A percentile compares a stretch with the other conserved stretches of the same genome.
phyloP scores from a whole-genome alignment of 495 filamentous ascomycete species.

The Penicillium canescens region DNA sequence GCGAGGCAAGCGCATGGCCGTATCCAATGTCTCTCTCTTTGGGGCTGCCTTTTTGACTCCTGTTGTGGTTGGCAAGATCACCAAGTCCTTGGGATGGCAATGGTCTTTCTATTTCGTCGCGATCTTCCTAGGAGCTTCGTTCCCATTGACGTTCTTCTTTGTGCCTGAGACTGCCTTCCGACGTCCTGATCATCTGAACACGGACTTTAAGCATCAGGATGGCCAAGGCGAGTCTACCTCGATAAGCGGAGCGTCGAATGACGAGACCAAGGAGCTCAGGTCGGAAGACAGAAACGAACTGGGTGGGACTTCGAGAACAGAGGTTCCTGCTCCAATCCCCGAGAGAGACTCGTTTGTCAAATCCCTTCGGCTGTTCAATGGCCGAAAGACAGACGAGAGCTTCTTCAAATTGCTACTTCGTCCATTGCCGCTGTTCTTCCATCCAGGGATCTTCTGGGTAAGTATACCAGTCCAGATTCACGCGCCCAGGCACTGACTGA shows the following conservation, averaged over 20 bases:
- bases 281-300: not conserved
- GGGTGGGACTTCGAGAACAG: constrained; percentile 9
- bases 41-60: constrained; percentile 92
- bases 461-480: constrained; percentile 2
- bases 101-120: constrained; percentile 76
- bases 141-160: constrained; percentile 71
- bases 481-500: constrained; percentile 7
- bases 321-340: constrained; percentile 13
- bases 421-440: constrained; percentile 67
- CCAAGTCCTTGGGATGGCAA: constrained; percentile 69
- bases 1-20: constrained; percentile 85
- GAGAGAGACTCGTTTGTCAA: constrained; percentile 53
- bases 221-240: constrained; percentile 11
- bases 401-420: constrained; percentile 62
- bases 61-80: constrained; percentile 84
- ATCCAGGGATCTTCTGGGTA: constrained; percentile 83
- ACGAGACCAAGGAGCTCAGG: constrained; percentile 18
- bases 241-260: constrained; percentile 2
- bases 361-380: constrained; percentile 72
- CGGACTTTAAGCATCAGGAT: constrained; percentile 46
- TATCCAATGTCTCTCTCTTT: constrained; percentile 85
- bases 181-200: constrained; percentile 64
- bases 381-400: constrained; percentile 68
- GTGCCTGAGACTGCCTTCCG: constrained; percentile 84
- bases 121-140: constrained; percentile 61